A percentile compares a stretch with the other conserved stretches of the same genome.
Evolutionary conservation across 2,329 filamentous ascomycete species (phyloP).

Genomic region (Biscogniauxia mediterranea): DNA sequence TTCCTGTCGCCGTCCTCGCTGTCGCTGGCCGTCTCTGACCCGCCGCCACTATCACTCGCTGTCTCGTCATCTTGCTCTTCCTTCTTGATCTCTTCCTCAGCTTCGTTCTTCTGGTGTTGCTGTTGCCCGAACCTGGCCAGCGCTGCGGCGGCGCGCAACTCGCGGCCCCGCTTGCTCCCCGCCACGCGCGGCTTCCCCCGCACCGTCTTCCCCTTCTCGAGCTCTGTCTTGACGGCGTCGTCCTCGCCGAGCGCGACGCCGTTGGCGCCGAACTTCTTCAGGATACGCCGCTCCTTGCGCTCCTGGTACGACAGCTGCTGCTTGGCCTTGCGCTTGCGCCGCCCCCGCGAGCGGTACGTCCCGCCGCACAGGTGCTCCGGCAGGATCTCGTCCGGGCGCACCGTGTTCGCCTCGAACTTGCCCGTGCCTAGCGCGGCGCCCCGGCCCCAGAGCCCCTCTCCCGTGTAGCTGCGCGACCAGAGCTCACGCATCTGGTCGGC

Average conservation of each 20-base stretch:
- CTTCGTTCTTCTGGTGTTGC: constrained; percentile 44
- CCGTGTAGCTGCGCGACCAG: constrained; percentile 69
- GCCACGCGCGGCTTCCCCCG: constrained; percentile 71
- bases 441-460: constrained; percentile 80
- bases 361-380: constrained; percentile 79
- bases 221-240: constrained; percentile 59
- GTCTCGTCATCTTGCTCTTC: constrained; percentile 35
- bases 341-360: constrained; percentile 63
- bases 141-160: constrained; percentile 74
- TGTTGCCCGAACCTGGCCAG: constrained; percentile 67
- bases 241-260: constrained; percentile 70
- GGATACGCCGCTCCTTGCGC: constrained; percentile 67
- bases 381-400: constrained; percentile 54
- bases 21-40: constrained; percentile 44
- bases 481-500: constrained; percentile 68
- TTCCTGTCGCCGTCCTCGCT: constrained; percentile 40
- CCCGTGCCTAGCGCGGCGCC: constrained; percentile 64
- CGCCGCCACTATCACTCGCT: constrained; percentile 34
- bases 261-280: constrained; percentile 73
- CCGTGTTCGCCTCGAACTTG: constrained; percentile 53
- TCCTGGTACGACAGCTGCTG: constrained; percentile 65
- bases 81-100: constrained; percentile 32
- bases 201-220: constrained; percentile 65
- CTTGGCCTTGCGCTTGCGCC: constrained; percentile 54
- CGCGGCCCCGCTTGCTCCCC: constrained; percentile 69